phyloP scores from a whole-genome alignment of 2,329 filamentous ascomycete genomes.

The Aureobasidium subglaciale region DNA sequence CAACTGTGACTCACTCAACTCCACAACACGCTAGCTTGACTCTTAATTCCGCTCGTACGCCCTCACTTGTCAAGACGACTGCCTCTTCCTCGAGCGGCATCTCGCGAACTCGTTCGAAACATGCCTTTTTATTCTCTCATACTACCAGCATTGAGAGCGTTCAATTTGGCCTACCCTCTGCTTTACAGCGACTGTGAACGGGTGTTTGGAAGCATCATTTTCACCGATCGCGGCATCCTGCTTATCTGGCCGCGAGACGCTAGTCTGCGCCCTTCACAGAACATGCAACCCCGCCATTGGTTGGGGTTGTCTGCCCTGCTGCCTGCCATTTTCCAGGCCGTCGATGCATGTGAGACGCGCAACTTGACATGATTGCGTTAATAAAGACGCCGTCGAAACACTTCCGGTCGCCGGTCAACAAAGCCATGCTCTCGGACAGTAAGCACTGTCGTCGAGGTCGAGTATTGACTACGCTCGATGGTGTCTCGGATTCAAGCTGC shows the following conservation, averaged over 20 bases:
- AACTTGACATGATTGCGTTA: neutral
- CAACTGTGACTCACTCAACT: constrained; percentile 8
- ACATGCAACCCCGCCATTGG: constrained; percentile 6
- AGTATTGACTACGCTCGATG: too few species aligned
- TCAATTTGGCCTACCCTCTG: constrained; percentile 4
- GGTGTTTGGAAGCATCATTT: neutral
- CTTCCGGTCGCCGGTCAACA: neutral
- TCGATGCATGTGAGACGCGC: constrained; percentile 1
- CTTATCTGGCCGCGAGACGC: constrained; percentile 6
- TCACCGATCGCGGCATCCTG: constrained; percentile 3
- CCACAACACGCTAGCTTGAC: neutral
- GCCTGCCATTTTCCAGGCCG: constrained; percentile 2
- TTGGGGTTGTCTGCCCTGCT: constrained; percentile 4
- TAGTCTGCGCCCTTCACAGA: constrained; percentile 6
- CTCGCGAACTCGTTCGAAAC: neutral
- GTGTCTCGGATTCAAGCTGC: too few species aligned
- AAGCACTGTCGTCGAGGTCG: neutral
- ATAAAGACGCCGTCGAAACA: neutral
- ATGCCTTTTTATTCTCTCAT: neutral
- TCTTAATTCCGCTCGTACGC: neutral
- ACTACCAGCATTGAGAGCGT: neutral
- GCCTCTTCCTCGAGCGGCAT: neutral
- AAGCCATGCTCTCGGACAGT: neutral
- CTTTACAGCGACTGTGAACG: neutral
- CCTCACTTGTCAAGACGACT: neutral